A percentile compares a stretch with the other conserved stretches of the same genome.
Evolutionary conservation across 2,329 filamentous ascomycete species (phyloP).

Genomic region (Beauveria brongniartii): DNA sequence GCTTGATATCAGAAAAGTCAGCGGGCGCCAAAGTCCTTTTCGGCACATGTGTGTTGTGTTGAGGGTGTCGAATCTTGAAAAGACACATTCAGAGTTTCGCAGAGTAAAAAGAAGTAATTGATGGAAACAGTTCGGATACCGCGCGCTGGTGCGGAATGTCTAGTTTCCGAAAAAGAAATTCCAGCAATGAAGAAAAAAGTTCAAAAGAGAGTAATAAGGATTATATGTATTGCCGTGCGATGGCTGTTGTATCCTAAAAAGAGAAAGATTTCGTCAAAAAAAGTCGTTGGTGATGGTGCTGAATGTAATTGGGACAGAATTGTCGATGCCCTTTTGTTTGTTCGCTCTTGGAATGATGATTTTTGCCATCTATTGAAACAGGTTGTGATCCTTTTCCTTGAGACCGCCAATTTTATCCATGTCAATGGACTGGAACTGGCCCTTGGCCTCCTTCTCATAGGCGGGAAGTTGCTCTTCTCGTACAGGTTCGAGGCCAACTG

Average conservation of each 20-base stretch:
- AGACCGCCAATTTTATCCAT: conserved; percentile 90
- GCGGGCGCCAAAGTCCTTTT: background rate
- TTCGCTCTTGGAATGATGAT: background rate
- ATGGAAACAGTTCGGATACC: background rate
- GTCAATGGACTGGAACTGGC: conserved; percentile 86
- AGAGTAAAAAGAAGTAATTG: background rate
- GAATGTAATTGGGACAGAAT: conserved; percentile 7
- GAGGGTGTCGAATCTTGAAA: background rate
- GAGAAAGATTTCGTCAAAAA: conserved; percentile 13
- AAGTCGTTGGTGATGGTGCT: conserved; percentile 5
- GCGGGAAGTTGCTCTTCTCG: conserved; percentile 74
- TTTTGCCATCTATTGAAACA: conserved; percentile 26
- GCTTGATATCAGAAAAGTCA: no score
- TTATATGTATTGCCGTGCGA: conserved; percentile 4
- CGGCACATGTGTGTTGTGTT: background rate
- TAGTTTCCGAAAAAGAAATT: background rate
- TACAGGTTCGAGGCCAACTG: conserved; percentile 81
- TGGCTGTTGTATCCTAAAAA: conserved; percentile 12
- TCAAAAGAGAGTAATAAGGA: conserved; percentile 11
- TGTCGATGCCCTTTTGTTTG: background rate
- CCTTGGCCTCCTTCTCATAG: conserved; percentile 73
- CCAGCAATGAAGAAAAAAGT: background rate
- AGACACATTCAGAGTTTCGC: background rate
- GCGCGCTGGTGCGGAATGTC: background rate
- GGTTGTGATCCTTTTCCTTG: conserved; percentile 68